Percentiles rank a stretch among this genome's conserved stretches.
Evolutionary conservation across 1,284 basidiomycete species (phyloP).

Genomic region (Coniferiporia weirii): DNA sequence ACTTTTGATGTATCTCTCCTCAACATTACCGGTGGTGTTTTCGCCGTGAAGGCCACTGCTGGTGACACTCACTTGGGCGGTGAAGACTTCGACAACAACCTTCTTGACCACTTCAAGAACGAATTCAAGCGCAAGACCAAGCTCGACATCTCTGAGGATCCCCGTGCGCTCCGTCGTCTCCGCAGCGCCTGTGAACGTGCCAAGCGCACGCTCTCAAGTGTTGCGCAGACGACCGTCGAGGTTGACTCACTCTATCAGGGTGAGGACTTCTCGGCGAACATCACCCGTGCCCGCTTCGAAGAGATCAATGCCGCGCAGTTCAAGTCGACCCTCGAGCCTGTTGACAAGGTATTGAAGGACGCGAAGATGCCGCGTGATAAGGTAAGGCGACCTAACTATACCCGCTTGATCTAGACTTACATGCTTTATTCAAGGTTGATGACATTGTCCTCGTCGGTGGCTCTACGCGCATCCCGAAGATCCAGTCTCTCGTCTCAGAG

Average conservation of each 20-base stretch:
- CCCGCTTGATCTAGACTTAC: background rate
- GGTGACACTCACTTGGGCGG: conserved; percentile 98
- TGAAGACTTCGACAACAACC: conserved; percentile 97
- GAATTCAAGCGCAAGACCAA: conserved; percentile 99
- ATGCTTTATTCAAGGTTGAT: conserved; percentile 51
- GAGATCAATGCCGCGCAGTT: conserved; percentile 95
- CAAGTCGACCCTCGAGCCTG: conserved; percentile 97
- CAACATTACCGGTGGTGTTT: conserved; percentile 95
- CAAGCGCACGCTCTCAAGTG: conserved; percentile 97
- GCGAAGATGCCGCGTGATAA: conserved; percentile 96
- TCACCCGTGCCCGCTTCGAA: conserved; percentile 99
- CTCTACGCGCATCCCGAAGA: conserved; percentile 99
- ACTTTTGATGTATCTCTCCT: conserved; percentile 98
- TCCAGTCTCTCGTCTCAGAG: conserved; percentile 96
- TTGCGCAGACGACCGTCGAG: conserved; percentile 97
- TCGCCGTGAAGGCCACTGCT: conserved; percentile 96
- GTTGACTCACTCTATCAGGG: conserved; percentile 98
- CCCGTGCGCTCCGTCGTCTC: conserved; percentile 93
- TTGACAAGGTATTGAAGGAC: conserved; percentile 99
- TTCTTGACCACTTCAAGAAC: conserved; percentile 96
- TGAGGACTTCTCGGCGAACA: conserved; percentile 93
- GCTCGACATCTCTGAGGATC: conserved; percentile 92
- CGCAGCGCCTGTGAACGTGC: conserved; percentile 98
- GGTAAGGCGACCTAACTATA: conserved; percentile 25
- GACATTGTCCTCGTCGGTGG: conserved; percentile 99